Evolutionary conservation across 106 monocot species (phyloP), one percentile per base, ranked within the genome.

Genomic region (Triglochin maritima): DNA sequence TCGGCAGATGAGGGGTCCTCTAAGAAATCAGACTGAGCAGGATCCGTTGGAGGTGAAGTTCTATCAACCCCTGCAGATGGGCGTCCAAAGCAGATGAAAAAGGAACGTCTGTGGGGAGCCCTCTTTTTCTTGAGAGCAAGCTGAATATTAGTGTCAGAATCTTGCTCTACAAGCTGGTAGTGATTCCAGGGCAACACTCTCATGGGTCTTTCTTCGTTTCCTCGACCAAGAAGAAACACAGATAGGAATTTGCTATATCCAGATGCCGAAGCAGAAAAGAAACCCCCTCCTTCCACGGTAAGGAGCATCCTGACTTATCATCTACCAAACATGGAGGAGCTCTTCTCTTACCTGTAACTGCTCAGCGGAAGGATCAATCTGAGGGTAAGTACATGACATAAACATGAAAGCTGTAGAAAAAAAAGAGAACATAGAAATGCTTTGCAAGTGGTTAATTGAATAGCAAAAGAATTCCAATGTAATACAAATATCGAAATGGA

Each of bases 211-310:
- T 96, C 95, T 66, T 96, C 89, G 63, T 70, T 79, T 81, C 57
- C 80, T 47, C 69, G 80, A 13, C 95, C 85, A 56, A 88, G 71
- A 8, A 96, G 78, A 60, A 96, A 72, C 76, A 96, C 83, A 5
- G 80, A 68, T 59, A 96, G 77, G 47, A 90, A 90, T 67, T 83
- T 84, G 64, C 81, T 87, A 56, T 90, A 96, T 29, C 90, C 95
- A 43, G 90, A 85, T 29, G 90, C 90, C 65, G 95, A 96, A 64
- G 95, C 91, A 63, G 95, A 88, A 61, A 96, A 91, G 72, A 96
- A 96, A 3, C 90, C 90, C 57, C 95, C 89, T 83, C 94, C 95
- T 88, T 90, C 95, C 46, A 90, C 87, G 59, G 95, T 81, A 49
- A 96, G 72, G 43, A 90, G 76, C 95, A 96, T 90, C 61, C 66